phyloP scores from a whole-genome alignment of 2,329 filamentous ascomycete species.

The Penicillium sp. region DNA sequence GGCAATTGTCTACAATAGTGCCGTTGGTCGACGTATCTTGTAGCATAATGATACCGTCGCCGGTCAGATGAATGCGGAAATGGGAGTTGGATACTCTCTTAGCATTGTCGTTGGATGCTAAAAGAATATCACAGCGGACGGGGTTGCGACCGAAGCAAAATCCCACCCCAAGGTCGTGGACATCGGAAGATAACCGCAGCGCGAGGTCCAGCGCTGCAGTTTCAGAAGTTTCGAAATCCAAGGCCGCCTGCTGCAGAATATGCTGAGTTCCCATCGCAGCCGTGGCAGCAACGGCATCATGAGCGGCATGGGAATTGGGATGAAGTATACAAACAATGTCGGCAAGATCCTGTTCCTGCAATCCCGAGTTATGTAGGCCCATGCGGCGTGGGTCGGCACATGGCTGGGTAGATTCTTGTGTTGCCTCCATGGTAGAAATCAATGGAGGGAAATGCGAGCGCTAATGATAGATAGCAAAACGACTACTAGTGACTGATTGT shows the following conservation, averaged over 20 bases:
- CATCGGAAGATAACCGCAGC: constrained; percentile 71
- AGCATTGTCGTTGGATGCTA: constrained; percentile 67
- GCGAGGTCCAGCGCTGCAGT: constrained; percentile 63
- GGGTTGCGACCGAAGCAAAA: constrained; percentile 85
- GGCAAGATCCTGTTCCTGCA: constrained; percentile 77
- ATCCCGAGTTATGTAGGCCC: constrained; percentile 78
- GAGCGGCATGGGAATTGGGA: constrained; percentile 72
- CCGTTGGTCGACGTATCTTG: constrained; percentile 96
- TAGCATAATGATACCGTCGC: constrained; percentile 84
- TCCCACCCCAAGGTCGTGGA: constrained; percentile 69
- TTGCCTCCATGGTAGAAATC: constrained; percentile 44
- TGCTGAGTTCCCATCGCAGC: constrained; percentile 57
- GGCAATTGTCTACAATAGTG: constrained; percentile 75
- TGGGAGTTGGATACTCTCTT: constrained; percentile 90
- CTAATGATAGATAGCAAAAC: constrained; percentile 12
- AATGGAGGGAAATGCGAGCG: constrained; percentile 12
- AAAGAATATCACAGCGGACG: constrained; percentile 68
- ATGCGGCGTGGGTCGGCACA: constrained; percentile 77
- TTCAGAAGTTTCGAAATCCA: constrained; percentile 43
- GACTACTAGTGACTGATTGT: constrained; percentile 17
- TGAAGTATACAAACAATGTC: constrained; percentile 90
- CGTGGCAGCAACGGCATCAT: constrained; percentile 65
- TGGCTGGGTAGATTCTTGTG: constrained; percentile 71
- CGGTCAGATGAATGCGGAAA: constrained; percentile 89
- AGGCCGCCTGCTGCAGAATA: constrained; percentile 56